These are phyloP conservation scores for Solanum phureja DNA, from an alignment of 257 asterid species.

Conservation along the genomic window DNA sequence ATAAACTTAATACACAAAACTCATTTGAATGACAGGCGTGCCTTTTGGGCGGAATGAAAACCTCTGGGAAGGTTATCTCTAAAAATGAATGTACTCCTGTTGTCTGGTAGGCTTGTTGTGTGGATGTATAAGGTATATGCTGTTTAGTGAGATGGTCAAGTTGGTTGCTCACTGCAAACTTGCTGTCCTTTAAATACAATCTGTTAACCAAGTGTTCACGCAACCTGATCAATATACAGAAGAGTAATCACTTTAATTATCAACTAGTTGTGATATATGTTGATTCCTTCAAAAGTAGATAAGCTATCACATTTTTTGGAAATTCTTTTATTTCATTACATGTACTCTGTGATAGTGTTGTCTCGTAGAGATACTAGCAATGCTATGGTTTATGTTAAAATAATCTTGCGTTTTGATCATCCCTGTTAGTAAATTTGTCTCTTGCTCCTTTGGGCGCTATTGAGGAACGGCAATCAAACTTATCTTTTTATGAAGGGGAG, in stretches of 20 bases:
- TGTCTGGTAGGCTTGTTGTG: not conserved
- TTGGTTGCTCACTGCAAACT: not conserved
- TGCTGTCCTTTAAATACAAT: not conserved
- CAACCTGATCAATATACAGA: not conserved
- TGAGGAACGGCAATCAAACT: not conserved
- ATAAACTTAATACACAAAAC: not conserved
- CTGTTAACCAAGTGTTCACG: not conserved
- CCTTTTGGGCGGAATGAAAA: not conserved
- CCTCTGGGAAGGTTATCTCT: not conserved
- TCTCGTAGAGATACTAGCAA: not conserved
- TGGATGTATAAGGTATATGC: not conserved
- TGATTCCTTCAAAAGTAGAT: not conserved
- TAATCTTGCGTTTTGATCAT: not conserved
- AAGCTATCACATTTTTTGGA: not conserved
- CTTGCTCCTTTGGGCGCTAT: not conserved
- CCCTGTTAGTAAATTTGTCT: not conserved
- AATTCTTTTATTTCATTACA: not conserved
- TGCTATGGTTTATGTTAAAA: not conserved
- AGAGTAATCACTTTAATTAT: not conserved
- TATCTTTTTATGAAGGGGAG: constrained; percentile 51
- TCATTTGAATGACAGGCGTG: not conserved
- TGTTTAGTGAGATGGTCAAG: not conserved
- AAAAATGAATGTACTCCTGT: not conserved
- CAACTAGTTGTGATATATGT: not conserved
- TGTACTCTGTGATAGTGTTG: not conserved